These are phyloP conservation scores for Millerozyma miso DNA, from an alignment of 805 yeast species.

Conservation along the genomic window DNA sequence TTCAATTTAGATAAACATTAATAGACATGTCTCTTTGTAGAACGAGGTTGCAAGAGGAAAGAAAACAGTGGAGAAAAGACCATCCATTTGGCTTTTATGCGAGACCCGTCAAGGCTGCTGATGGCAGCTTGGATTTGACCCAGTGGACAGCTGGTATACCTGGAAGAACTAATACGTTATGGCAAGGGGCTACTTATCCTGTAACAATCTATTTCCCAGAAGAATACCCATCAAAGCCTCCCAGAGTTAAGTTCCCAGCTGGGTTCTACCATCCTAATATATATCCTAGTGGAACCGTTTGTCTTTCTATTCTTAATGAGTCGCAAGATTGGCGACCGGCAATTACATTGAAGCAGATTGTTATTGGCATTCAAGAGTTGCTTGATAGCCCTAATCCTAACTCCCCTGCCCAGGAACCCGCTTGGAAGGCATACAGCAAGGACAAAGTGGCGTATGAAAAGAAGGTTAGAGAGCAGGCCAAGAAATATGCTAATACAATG, in stretches of 20 bases:
- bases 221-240: constrained; percentile 96
- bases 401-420: constrained; percentile 97
- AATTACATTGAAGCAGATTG: constrained; percentile 82
- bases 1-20: neutral
- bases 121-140: constrained; percentile 81
- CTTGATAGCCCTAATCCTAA: constrained; percentile 87
- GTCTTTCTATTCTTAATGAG: constrained; percentile 89
- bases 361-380: constrained; percentile 88
- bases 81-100: constrained; percentile 98
- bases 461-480: constrained; percentile 78
- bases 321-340: constrained; percentile 99
- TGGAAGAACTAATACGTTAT: constrained; percentile 78
- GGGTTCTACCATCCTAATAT: constrained; percentile 96
- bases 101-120: constrained; percentile 73
- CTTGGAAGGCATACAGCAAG: constrained; percentile 80
- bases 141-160: constrained; percentile 96
- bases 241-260: constrained; percentile 84
- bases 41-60: constrained; percentile 87
- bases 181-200: constrained; percentile 91
- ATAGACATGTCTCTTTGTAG: constrained; percentile 53
- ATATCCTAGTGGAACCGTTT: constrained; percentile 95
- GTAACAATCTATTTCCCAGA: constrained; percentile 77
- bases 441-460: constrained; percentile 67
- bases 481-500: constrained; percentile 49
- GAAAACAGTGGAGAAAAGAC: constrained; percentile 97